phyloP scores from a whole-genome alignment of 495 filamentous ascomycete genomes.

The Thermochaetoides thermophila region DNA sequence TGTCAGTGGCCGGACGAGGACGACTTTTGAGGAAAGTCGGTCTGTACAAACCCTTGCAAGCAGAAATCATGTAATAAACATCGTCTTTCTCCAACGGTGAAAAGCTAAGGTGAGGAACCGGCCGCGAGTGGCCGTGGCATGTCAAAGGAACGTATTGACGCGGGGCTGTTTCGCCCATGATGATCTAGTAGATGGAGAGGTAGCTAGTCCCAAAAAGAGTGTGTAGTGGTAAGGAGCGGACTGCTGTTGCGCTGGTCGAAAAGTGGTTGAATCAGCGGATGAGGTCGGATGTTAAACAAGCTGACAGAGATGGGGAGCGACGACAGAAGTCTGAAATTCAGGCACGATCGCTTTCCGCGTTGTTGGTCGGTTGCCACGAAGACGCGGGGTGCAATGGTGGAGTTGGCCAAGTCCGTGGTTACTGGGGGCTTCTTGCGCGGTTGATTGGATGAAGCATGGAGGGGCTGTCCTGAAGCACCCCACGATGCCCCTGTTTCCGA shows the following conservation, averaged over 20 bases:
- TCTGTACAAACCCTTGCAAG: conserved; percentile 68
- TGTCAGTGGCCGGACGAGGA: too few species aligned
- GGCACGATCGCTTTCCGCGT: too few species aligned
- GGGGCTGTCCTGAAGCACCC: too few species aligned
- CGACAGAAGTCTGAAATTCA: too few species aligned
- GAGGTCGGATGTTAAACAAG: not conserved
- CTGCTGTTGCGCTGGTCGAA: too few species aligned
- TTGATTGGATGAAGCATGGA: too few species aligned
- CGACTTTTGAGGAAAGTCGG: not conserved
- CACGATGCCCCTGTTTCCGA: too few species aligned
- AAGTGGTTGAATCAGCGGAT: too few species aligned
- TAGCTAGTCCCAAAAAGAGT: not conserved
- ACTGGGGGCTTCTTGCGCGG: too few species aligned
- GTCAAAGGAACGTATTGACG: conserved; percentile 68
- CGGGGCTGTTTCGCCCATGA: conserved; percentile 33
- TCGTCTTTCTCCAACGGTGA: conserved; percentile 71
- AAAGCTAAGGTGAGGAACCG: conserved; percentile 89
- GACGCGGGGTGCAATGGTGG: too few species aligned
- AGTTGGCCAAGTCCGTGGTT: too few species aligned
- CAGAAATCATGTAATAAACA: conserved; percentile 89
- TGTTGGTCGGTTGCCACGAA: too few species aligned
- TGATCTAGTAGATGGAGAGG: not conserved
- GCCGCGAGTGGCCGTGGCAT: conserved; percentile 92
- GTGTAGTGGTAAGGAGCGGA: not conserved
- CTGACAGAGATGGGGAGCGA: conserved; percentile 1